These are phyloP conservation scores for Talaromyces marneffei DNA, from an alignment of 2,329 filamentous ascomycete species.

Conservation along the genomic window DNA sequence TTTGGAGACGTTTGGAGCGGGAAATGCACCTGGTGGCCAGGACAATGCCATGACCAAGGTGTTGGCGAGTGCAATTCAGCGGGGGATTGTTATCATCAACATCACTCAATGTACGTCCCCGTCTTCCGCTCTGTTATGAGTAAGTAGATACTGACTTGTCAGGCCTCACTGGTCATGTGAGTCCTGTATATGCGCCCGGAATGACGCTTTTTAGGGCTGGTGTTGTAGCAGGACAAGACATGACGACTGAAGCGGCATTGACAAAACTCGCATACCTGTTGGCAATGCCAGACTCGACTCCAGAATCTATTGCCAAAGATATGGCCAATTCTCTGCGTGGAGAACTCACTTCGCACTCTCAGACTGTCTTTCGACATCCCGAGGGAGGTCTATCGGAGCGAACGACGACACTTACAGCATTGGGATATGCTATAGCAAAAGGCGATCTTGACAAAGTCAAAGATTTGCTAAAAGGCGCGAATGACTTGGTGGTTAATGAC, in stretches of 20 bases:
- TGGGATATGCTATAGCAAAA: slow-evolving; percentile 73
- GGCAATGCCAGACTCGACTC: slow-evolving; percentile 58
- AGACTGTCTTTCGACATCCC: slow-evolving; percentile 71
- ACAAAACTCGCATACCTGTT: slow-evolving; percentile 87
- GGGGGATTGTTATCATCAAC: slow-evolving; percentile 82
- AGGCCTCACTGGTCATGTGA: slow-evolving; percentile 63
- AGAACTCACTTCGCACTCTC: slow-evolving; percentile 72
- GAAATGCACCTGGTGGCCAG: slow-evolving; percentile 77
- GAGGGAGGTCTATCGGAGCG: slow-evolving; percentile 49
- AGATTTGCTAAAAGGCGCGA: slow-evolving; percentile 62
- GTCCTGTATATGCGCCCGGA: slow-evolving; percentile 69
- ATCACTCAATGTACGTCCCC: slow-evolving; percentile 74
- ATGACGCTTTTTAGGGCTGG: slow-evolving; percentile 75
- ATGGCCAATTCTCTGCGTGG: slow-evolving; percentile 75
- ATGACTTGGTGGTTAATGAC: slow-evolving; percentile 63
- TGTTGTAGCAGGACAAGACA: slow-evolving; percentile 81
- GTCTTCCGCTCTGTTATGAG: not conserved
- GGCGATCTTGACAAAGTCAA: slow-evolving; percentile 61
- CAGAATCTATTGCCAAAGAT: slow-evolving; percentile 59
- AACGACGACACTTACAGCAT: slow-evolving; percentile 63
- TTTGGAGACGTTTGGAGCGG: slow-evolving; percentile 87
- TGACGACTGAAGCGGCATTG: slow-evolving; percentile 84
- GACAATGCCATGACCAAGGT: slow-evolving; percentile 75
- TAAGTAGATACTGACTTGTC: not conserved
- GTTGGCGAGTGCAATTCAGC: slow-evolving; percentile 67